Evolutionary conservation across 352 stramenopile species (phyloP).

Genomic region (Elongisporangium undulatum): DNA sequence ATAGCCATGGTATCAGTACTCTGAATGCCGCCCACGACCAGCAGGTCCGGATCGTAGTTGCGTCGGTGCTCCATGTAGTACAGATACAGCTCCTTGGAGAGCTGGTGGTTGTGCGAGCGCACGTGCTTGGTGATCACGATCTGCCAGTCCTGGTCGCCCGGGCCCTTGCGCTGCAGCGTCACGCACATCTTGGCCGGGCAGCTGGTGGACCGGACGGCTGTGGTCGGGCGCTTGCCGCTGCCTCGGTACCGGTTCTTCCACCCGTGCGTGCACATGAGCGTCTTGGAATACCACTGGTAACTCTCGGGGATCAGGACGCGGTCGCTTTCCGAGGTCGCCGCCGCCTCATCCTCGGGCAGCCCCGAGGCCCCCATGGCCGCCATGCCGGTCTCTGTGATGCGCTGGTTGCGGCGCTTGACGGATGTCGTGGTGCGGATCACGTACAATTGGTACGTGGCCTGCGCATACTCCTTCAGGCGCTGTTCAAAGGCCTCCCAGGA

Average conservation of each 20-base stretch:
- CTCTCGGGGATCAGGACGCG: slow-evolving; percentile 53
- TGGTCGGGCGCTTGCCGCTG: slow-evolving; percentile 57
- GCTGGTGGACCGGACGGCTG: slow-evolving; percentile 56
- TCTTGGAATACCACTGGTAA: slow-evolving; percentile 80
- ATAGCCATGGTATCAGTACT: background rate
- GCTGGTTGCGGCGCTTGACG: slow-evolving; percentile 60
- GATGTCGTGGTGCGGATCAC: slow-evolving; percentile 78
- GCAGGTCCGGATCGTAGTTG: slow-evolving; percentile 71
- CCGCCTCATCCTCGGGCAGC: background rate
- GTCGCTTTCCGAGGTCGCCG: slow-evolving; percentile 8
- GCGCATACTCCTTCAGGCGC: slow-evolving; percentile 51
- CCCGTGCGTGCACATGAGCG: slow-evolving; percentile 74
- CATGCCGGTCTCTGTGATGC: slow-evolving; percentile 45
- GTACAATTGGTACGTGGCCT: slow-evolving; percentile 66
- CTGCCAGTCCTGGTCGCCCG: slow-evolving; percentile 42
- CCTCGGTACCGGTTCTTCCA: slow-evolving; percentile 70
- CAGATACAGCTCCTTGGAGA: slow-evolving; percentile 68
- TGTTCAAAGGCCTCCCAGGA: slow-evolving; percentile 68
- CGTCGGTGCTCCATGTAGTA: slow-evolving; percentile 77
- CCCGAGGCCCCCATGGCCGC: background rate
- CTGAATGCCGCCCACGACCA: slow-evolving; percentile 15
- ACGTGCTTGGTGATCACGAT: slow-evolving; percentile 75
- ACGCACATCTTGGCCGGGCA: slow-evolving; percentile 80
- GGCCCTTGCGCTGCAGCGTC: slow-evolving; percentile 49
- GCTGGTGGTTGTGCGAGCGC: slow-evolving; percentile 64